Percentiles rank a stretch among this genome's conserved stretches.
These are phyloP conservation scores for Usnea hakonensis DNA, from an alignment of 495 filamentous ascomycete genomes.

Conservation along the genomic window DNA sequence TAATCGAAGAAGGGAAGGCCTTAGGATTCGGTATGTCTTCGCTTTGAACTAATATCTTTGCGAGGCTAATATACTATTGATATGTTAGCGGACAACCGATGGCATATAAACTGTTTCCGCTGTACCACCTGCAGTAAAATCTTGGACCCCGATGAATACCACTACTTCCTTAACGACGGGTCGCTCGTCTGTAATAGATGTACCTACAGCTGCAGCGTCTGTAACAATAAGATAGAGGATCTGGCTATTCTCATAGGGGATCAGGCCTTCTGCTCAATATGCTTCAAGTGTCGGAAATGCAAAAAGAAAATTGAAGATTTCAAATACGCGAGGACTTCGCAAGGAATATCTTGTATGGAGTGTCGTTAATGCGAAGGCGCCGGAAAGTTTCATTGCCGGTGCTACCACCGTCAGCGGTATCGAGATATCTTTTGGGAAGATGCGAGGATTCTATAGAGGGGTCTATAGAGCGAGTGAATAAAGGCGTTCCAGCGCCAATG, in stretches of 20 bases:
- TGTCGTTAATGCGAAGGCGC: constrained; percentile 93
- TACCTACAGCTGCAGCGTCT: constrained; percentile 98
- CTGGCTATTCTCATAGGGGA: constrained; percentile 96
- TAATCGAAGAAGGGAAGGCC: constrained; percentile 95
- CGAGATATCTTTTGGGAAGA: no score
- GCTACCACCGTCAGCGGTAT: no score
- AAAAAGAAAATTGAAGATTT: constrained; percentile 98
- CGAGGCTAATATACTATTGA: constrained; percentile 21
- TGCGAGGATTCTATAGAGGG: no score
- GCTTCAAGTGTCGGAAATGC: constrained; percentile 96
- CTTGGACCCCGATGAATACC: constrained; percentile 96
- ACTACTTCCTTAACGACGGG: constrained; percentile 91
- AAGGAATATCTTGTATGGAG: constrained; percentile 99
- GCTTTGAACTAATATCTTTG: constrained; percentile 6
- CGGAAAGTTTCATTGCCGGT: no score
- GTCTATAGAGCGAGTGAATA: no score
- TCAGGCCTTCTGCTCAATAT: constrained; percentile 96
- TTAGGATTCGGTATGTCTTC: constrained; percentile 83
- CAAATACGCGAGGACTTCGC: constrained; percentile 93
- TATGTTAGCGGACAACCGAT: constrained; percentile 80
- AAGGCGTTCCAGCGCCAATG: no score
- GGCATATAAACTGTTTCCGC: constrained; percentile 99
- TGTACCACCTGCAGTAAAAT: constrained; percentile 94
- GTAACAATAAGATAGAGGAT: constrained; percentile 96
- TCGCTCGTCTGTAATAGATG: constrained; percentile 99